These are phyloP conservation scores for Fomitopsis betulina DNA, from an alignment of 1,284 basidiomycete species.

Conservation along the genomic window DNA sequence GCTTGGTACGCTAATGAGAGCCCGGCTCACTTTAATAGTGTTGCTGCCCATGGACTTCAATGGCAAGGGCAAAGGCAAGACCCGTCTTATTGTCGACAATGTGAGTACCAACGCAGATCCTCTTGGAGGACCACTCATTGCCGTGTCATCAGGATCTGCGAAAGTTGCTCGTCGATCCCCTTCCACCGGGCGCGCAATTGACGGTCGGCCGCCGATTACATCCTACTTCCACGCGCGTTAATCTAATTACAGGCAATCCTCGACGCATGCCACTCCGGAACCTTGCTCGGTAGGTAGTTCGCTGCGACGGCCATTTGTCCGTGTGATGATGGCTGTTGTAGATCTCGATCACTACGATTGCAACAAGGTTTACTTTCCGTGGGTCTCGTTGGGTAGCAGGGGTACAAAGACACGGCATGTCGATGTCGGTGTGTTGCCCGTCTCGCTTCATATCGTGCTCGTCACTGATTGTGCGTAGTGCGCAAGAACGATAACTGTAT, in stretches of 20 bases:
- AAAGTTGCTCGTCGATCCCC: slow-evolving; percentile 32
- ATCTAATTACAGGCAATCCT: slow-evolving; percentile 30
- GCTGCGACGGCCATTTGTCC: neutral
- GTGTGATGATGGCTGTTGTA: neutral
- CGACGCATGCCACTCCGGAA: slow-evolving; percentile 45
- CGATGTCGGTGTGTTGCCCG: slow-evolving; percentile 8
- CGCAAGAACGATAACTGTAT: slow-evolving; percentile 13
- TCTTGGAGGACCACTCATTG: neutral
- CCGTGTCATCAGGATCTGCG: slow-evolving; percentile 30
- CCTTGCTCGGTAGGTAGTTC: slow-evolving; percentile 31
- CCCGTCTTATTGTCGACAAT: slow-evolving; percentile 30
- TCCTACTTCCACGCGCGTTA: neutral
- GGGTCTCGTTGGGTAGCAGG: slow-evolving; percentile 40
- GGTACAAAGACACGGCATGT: slow-evolving; percentile 8
- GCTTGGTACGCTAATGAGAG: neutral
- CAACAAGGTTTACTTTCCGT: slow-evolving; percentile 42
- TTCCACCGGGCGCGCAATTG: slow-evolving; percentile 37
- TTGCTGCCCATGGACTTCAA: slow-evolving; percentile 18
- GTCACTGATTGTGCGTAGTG: neutral
- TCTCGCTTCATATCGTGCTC: neutral
- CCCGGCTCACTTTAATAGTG: neutral
- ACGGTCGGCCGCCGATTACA: slow-evolving; percentile 14
- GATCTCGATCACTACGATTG: slow-evolving; percentile 35
- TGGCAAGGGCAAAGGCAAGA: slow-evolving; percentile 6
- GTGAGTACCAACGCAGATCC: slow-evolving; percentile 16